Evolutionary conservation across 768 basidiomycete genomes (phyloP).

Genomic region (Leccinum fibrillosum): DNA sequence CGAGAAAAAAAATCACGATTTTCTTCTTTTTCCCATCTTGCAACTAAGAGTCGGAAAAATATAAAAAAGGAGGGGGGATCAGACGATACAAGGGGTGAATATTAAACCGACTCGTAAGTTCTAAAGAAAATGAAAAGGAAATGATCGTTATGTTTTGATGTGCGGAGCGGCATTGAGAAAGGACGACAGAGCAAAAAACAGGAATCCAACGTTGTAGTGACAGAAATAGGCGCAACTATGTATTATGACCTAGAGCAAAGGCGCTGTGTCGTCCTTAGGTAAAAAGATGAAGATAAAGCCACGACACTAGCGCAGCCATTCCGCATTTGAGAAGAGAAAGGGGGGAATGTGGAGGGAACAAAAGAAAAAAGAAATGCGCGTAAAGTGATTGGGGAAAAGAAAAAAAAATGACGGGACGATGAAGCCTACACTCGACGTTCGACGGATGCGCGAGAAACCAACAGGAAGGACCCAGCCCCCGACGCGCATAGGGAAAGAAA

Average conservation of each 20-base stretch:
- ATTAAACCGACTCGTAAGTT: constrained; percentile 22
- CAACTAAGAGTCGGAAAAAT: neutral
- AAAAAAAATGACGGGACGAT: constrained; percentile 19
- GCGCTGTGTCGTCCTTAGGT: constrained; percentile 25
- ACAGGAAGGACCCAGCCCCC: constrained; percentile 25
- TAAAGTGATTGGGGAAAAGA: constrained; percentile 13
- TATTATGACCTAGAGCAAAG: constrained; percentile 28
- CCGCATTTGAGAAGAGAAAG: constrained; percentile 8
- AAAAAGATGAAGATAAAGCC: constrained; percentile 4
- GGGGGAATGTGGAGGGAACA: constrained; percentile 1
- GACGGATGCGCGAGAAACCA: constrained; percentile 17
- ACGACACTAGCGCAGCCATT: constrained; percentile 25
- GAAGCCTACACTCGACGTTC: constrained; percentile 21
- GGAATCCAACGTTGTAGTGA: constrained; percentile 31
- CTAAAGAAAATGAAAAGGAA: neutral
- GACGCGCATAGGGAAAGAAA: constrained; percentile 3
- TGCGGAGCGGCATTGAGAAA: neutral
- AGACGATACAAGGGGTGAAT: constrained; percentile 7
- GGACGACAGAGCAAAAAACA: constrained; percentile 26
- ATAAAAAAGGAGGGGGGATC: constrained; percentile 1
- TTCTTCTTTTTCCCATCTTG: constrained; percentile 8
- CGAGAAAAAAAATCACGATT: neutral
- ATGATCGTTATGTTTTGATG: constrained; percentile 28
- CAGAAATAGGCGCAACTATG: constrained; percentile 20
- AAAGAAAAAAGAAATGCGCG: constrained; percentile 16